These are phyloP conservation scores for Monilinia vaccinii-corymbosi DNA, from an alignment of 2,329 filamentous ascomycete genomes.

Conservation along the genomic window DNA sequence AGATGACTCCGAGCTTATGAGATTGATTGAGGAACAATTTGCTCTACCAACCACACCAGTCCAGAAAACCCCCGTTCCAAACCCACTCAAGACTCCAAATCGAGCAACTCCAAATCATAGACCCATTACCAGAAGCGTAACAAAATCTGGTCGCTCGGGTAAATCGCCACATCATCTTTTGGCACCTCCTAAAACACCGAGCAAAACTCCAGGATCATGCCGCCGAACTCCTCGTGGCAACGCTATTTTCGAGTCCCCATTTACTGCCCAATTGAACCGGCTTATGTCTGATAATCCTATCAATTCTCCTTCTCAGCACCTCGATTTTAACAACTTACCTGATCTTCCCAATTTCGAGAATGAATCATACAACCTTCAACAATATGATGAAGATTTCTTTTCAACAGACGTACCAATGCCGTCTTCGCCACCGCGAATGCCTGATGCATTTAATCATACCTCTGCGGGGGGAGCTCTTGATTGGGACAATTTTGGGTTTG, in stretches of 20 bases:
- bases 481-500: conserved; percentile 4
- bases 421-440: conserved; percentile 35
- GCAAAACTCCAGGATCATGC: conserved; percentile 21
- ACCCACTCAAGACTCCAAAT: conserved; percentile 30
- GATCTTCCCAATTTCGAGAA: conserved; percentile 19
- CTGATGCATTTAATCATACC: conserved; percentile 21
- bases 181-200: conserved; percentile 23
- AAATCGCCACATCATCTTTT: conserved; percentile 24
- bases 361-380: conserved; percentile 10
- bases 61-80: conserved; percentile 16
- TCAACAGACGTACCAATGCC: conserved; percentile 37
- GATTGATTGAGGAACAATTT: conserved; percentile 28
- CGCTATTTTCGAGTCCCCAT: conserved; percentile 29
- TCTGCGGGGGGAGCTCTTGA: neutral
- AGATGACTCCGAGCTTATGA: conserved; percentile 26
- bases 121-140: conserved; percentile 28
- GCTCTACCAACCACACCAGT: conserved; percentile 26
- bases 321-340: conserved; percentile 31
- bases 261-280: conserved; percentile 28
- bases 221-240: conserved; percentile 24
- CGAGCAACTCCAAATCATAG: conserved; percentile 27
- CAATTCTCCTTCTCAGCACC: conserved; percentile 22
- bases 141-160: conserved; percentile 22
- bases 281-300: conserved; percentile 26
- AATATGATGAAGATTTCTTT: conserved; percentile 34